phyloP scores from a whole-genome alignment of 257 asterid genomes.

The Verbena officinalis region DNA sequence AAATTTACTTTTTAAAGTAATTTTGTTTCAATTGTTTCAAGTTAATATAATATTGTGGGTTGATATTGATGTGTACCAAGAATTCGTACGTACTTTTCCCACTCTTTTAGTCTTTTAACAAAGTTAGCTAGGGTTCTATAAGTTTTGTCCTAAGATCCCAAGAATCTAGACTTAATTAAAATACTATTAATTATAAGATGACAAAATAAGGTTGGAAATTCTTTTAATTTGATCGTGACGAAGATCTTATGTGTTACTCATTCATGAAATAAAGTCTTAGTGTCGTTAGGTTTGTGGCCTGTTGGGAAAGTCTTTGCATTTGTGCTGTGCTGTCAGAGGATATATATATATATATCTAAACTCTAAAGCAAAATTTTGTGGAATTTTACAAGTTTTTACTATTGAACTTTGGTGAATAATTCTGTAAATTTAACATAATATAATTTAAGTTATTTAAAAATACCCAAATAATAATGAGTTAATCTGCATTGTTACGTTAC shows the following conservation, averaged over 20 bases:
- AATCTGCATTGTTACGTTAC: neutral
- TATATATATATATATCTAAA: too few relatives aligned
- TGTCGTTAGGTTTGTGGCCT: constrained; percentile 21
- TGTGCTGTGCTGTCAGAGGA: neutral
- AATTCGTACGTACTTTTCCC: too few relatives aligned
- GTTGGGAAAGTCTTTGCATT: neutral
- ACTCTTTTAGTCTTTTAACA: too few relatives aligned
- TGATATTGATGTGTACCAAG: too few relatives aligned
- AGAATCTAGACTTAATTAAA: constrained; percentile 15
- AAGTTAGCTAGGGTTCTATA: constrained; percentile 27
- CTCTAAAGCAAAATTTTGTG: neutral
- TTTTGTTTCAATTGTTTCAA: too few relatives aligned
- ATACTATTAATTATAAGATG: constrained; percentile 16
- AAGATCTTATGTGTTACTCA: constrained; percentile 4
- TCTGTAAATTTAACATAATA: too few relatives aligned
- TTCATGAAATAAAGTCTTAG: neutral
- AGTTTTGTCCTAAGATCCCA: constrained; percentile 13
- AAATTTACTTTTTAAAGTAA: neutral
- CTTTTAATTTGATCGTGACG: constrained; percentile 12
- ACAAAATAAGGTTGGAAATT: constrained; percentile 13
- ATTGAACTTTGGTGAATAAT: too few relatives aligned
- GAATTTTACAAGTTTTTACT: neutral
- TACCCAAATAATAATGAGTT: neutral
- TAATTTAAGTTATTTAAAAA: too few relatives aligned
- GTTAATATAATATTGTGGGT: too few relatives aligned